These are phyloP conservation scores for Canavalia ensiformis DNA, from an alignment of 306 rosid species.

Conservation along the genomic window DNA sequence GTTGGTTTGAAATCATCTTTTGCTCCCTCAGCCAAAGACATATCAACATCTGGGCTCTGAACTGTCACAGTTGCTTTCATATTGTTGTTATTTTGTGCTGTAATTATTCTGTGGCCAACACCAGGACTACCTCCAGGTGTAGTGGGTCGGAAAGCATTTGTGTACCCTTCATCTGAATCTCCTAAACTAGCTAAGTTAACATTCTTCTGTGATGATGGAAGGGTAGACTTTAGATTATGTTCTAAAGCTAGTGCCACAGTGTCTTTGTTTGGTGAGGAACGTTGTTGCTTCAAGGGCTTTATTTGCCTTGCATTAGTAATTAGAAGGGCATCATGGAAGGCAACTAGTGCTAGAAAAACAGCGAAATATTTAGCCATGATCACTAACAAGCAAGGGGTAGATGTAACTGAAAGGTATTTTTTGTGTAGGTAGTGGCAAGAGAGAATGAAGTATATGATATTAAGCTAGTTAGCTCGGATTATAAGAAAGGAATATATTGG, in stretches of 20 bases:
- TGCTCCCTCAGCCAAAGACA: constrained; percentile 1
- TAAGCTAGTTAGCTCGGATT: not conserved
- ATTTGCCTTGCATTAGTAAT: constrained; percentile 40
- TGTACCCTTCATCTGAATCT: constrained; percentile 21
- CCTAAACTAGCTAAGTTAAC: not conserved
- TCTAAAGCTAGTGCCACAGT: not conserved
- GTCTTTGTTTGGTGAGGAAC: constrained; percentile 18
- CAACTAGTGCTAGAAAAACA: constrained; percentile 41
- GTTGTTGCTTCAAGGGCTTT: constrained; percentile 32
- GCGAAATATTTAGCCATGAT: constrained; percentile 35
- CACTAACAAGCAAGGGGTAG: not conserved
- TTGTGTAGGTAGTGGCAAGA: not conserved
- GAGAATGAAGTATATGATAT: not conserved
- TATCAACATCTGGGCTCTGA: constrained; percentile 33
- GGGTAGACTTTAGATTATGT: not conserved
- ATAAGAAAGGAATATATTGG: not conserved
- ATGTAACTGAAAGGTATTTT: not conserved
- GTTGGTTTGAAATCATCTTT: constrained; percentile 52
- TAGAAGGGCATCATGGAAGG: constrained; percentile 33
- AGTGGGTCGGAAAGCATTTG: constrained; percentile 58
- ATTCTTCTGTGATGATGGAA: not conserved
- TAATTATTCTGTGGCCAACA: constrained; percentile 46
- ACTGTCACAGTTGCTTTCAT: constrained; percentile 4
- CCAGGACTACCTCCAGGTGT: constrained; percentile 75
- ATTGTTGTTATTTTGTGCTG: not conserved